These are phyloP conservation scores for Camellia sinensis DNA, from an alignment of 148 eudicot species.

Conservation along the genomic window DNA sequence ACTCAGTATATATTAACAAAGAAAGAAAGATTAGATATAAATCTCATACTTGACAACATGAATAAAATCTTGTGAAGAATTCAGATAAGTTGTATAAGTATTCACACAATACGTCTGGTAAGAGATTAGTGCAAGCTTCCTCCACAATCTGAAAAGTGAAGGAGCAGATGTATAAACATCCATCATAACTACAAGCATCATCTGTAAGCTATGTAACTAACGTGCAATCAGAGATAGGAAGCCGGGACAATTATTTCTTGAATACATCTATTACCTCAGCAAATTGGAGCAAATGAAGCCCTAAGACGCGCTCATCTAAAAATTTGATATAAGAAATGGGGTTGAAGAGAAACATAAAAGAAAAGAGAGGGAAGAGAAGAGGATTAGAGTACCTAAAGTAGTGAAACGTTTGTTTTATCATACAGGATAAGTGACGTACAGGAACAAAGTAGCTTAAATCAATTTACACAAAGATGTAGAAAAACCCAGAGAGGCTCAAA, in stretches of 20 bases:
- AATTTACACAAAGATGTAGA: background rate
- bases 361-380: background rate
- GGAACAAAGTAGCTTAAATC: background rate
- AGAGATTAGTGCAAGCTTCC: constrained; percentile 74
- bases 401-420: background rate
- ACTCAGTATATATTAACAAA: background rate
- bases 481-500: background rate
- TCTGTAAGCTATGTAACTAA: background rate
- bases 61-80: constrained; percentile 61
- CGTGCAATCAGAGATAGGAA: background rate
- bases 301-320: constrained; percentile 70
- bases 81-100: constrained; percentile 75
- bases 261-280: constrained; percentile 59
- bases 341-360: background rate
- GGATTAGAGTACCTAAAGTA: background rate
- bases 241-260: background rate
- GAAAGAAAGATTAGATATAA: background rate
- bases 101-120: constrained; percentile 76
- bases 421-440: background rate
- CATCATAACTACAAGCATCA: background rate
- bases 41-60: constrained; percentile 67
- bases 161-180: background rate
- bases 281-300: constrained; percentile 79
- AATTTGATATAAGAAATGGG: background rate
- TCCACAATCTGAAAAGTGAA: constrained; percentile 58